Percentiles rank a stretch among this genome's conserved stretches.
Conservation (phyloP, 441 rosid species). For the Populus hybrid region DNA sequence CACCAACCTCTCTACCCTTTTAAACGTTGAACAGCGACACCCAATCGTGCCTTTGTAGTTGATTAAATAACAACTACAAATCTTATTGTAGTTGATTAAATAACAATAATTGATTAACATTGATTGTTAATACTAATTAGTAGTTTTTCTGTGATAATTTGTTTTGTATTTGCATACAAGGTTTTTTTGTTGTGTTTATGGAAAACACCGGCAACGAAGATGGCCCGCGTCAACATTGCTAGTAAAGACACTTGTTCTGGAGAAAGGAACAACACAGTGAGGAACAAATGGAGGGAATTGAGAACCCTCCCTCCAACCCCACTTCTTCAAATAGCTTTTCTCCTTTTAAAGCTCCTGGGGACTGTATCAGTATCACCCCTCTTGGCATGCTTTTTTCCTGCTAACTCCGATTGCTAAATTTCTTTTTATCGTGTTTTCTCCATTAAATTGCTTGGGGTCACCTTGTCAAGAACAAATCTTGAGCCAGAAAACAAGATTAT, state of each 20-base stretch:
- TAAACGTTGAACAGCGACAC: background rate
- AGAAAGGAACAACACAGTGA: conserved; percentile 1
- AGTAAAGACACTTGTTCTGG: background rate
- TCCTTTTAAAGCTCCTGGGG: conserved; percentile 20
- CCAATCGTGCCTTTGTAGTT: background rate
- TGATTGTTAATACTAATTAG: background rate
- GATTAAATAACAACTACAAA: too few species aligned
- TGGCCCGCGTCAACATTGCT: background rate
- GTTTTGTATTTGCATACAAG: background rate
- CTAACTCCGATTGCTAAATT: background rate
- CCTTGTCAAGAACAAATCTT: background rate
- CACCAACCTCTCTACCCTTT: conserved; percentile 4
- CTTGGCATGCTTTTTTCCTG: conserved; percentile 18
- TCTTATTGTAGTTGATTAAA: background rate
- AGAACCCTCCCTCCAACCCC: conserved; percentile 18
- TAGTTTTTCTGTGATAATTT: background rate
- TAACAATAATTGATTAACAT: too few species aligned
- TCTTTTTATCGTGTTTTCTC: conserved; percentile 16
- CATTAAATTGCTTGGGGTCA: background rate
- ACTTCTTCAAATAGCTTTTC: conserved; percentile 18
- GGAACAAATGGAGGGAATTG: conserved; percentile 9
- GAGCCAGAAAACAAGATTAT: background rate
- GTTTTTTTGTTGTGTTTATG: background rate
- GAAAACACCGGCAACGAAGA: background rate
- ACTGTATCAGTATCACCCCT: conserved; percentile 27